A percentile compares a stretch with the other conserved stretches of the same genome.
These are phyloP conservation scores for Scytalidium sp. DNA, from an alignment of 2,329 filamentous ascomycete species.

Conservation along the genomic window DNA sequence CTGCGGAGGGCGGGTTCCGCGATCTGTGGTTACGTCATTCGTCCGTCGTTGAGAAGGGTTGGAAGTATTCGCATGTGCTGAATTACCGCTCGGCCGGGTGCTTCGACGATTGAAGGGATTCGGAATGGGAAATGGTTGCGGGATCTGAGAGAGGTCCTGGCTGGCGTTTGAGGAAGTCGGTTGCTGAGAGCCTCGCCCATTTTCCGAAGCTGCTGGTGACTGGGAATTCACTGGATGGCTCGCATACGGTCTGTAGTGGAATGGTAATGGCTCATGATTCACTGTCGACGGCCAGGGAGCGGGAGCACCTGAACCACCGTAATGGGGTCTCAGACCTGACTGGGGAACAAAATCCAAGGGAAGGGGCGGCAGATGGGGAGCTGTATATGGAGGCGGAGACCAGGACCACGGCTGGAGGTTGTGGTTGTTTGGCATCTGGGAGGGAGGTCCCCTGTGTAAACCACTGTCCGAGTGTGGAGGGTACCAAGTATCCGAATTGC, in stretches of 20 bases:
- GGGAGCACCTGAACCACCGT: not conserved
- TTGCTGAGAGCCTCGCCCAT: not conserved
- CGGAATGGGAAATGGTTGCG: not conserved
- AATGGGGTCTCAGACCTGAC: not conserved
- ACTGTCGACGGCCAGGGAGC: not conserved
- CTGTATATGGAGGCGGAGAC: not conserved
- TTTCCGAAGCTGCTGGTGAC: not conserved
- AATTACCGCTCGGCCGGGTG: not conserved
- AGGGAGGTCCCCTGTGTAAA: constrained; percentile 6
- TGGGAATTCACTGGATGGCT: not conserved
- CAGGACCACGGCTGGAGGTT: not conserved
- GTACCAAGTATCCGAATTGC: constrained; percentile 11
- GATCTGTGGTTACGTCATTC: not conserved
- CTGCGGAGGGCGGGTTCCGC: not conserved
- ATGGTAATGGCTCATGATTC: constrained; percentile 9
- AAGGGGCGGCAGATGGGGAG: not conserved
- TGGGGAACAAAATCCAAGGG: not conserved
- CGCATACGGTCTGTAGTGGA: constrained; percentile 7
- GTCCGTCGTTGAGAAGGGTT: not conserved
- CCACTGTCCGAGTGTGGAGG: constrained; percentile 7
- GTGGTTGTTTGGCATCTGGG: constrained; percentile 4
- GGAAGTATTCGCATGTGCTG: not conserved
- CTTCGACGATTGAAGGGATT: not conserved
- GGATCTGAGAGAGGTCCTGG: not conserved
- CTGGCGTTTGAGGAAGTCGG: not conserved